These are phyloP conservation scores for Psilocybe tampanensis DNA, from an alignment of 768 basidiomycete genomes.

Conservation along the genomic window DNA sequence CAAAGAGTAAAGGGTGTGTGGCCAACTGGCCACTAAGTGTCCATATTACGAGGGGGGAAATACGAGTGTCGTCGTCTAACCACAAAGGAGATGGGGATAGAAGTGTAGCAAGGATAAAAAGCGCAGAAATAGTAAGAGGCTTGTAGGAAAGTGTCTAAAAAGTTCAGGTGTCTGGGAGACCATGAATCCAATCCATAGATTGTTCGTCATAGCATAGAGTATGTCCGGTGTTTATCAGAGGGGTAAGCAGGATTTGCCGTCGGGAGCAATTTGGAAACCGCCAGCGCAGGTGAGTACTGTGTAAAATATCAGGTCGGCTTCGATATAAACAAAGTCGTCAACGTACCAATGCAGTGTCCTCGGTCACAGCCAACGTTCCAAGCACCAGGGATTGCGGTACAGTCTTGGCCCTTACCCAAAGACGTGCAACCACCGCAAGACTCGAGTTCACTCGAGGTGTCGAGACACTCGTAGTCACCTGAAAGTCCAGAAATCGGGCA, in stretches of 20 bases:
- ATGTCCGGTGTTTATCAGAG: slow-evolving; percentile 15
- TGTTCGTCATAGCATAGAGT: background rate
- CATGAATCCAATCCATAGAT: background rate
- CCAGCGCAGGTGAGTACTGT: slow-evolving; percentile 53
- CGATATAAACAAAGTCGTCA: background rate
- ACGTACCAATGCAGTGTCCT: slow-evolving; percentile 56
- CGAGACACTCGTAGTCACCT: slow-evolving; percentile 64
- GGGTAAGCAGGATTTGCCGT: slow-evolving; percentile 44
- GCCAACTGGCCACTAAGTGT: background rate
- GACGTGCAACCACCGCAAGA: slow-evolving; percentile 79
- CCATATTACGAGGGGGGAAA: background rate
- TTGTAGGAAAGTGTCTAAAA: background rate
- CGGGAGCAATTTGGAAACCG: slow-evolving; percentile 44
- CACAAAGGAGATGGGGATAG: background rate
- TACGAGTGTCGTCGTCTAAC: background rate
- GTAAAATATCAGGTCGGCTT: background rate
- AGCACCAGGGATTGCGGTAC: slow-evolving; percentile 63
- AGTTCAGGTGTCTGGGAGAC: background rate
- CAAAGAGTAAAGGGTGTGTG: background rate
- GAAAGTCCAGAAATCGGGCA: slow-evolving; percentile 52
- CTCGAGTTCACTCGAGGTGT: slow-evolving; percentile 61
- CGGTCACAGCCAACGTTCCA: slow-evolving; percentile 73
- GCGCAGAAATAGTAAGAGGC: background rate
- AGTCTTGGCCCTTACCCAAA: slow-evolving; percentile 68
- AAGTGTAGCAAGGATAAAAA: background rate